Evolutionary conservation across 345 rosid species (phyloP).

Genomic region (Noccaea bulbosa): DNA sequence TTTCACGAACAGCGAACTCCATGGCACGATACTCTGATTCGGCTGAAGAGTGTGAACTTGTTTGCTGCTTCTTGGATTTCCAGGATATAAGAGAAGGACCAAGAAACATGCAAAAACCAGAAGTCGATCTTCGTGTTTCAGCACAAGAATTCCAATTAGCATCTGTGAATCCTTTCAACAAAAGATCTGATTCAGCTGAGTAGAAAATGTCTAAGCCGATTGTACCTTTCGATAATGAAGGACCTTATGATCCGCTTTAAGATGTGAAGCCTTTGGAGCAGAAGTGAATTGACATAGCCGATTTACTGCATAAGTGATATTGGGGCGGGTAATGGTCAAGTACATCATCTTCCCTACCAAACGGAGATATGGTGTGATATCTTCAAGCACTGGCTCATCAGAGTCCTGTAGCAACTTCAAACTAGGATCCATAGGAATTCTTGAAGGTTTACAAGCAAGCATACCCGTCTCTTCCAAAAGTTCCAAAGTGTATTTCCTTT

Average conservation of each 20-base stretch:
- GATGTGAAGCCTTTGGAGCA: not conserved
- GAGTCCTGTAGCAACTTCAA: not conserved
- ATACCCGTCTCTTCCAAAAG: not conserved
- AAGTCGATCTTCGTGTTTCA: not conserved
- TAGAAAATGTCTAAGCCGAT: not conserved
- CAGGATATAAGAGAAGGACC: not conserved
- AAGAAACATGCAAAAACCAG: not conserved
- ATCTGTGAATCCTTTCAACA: not conserved
- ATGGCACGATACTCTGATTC: not conserved
- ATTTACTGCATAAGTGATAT: not conserved
- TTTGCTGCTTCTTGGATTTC: not conserved
- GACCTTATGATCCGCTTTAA: not conserved
- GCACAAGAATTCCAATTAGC: not conserved
- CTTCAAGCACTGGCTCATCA: not conserved
- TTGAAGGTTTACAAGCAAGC: not conserved
- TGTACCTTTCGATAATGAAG: not conserved
- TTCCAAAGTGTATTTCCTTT: not conserved
- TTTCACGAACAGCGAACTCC: not conserved
- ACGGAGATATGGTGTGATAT: not conserved
- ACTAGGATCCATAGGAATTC: not conserved
- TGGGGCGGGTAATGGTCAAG: not conserved
- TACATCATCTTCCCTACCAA: not conserved
- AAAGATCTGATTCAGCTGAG: not conserved
- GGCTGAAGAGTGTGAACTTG: not conserved
- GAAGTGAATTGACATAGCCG: not conserved